Base-by-base conservation (phyloP, 2,329 filamentous ascomycete genomes). In the Talaromyces islandicus region DNA sequence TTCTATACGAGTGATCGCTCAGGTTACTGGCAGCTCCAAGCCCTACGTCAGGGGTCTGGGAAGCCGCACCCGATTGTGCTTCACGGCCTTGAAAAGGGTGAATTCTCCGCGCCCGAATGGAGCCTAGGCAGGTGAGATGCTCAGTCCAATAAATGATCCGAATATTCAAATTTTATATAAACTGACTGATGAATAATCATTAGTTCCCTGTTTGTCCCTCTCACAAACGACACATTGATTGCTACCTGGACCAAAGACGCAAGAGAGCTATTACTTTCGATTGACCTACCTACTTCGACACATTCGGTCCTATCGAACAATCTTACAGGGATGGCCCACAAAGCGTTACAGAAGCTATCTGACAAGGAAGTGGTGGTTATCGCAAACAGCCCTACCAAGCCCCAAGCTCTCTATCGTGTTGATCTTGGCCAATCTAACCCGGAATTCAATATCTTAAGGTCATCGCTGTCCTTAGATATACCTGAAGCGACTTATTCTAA, bases 11-110 rank as follows among this genome's bases (percentile, higher is more conserved):
- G 78, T 55, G 82, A 84, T 66, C 67, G 66, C 1, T 74, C 69
- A 1, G 77, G 77, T 1, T 82, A 77, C 61, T 79, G 80, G 60
- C 80, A 81, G 60, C 68, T 84, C 7, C 82, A 79, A 62, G 71
- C 72, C 1, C 67, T 76, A n/a, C 1, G 63, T 65, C 10, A 60
- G 69, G 4, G 58, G 67, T 7, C 64, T 73, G 0, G 57, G 64
- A 10, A 68, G 70, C 17, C 63, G 82, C 9, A 60, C 62, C 25
- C 55, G 1, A 51, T 57, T 30, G 12, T 12, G 2, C 59, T 81
- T 3, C 60, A 72, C 1, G 77, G 74, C 0, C 69, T 82, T 12
- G 75, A 80, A 19, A 67, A 77, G 1, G 75, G 73, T 10, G 72
- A 71, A 51, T 73, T 72, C 60, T 69, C 66, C 17, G 63, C 63